Percentiles rank a stretch among this genome's conserved stretches.
phyloP scores from a whole-genome alignment of 345 rosid genomes.

The Eucalyptus tenuipes region DNA sequence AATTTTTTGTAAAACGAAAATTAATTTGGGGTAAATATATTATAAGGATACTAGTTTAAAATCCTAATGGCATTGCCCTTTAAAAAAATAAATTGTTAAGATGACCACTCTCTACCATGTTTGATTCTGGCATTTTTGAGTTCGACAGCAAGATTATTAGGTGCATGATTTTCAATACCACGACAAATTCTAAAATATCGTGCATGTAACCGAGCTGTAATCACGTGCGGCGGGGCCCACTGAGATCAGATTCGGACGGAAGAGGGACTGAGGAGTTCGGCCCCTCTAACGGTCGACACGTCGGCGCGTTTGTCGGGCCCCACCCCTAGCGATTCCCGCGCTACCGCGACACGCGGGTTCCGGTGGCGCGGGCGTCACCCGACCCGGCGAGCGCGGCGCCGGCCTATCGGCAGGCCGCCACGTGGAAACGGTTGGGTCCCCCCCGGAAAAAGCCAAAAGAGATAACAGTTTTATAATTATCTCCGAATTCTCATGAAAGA shows the following conservation, averaged over 20 bases:
- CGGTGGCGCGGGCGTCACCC: constrained; percentile 3
- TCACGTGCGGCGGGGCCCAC: neutral
- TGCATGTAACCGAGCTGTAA: neutral
- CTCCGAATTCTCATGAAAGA: too few relatives aligned
- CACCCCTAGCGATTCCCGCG: neutral
- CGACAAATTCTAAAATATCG: too few relatives aligned
- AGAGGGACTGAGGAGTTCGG: neutral
- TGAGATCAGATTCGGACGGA: neutral
- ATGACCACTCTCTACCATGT: neutral
- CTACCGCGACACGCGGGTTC: constrained; percentile 2
- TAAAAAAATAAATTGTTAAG: too few relatives aligned
- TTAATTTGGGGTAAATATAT: rapidly evolving
- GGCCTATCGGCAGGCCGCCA: neutral
- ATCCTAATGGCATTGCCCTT: too few relatives aligned
- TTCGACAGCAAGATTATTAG: neutral
- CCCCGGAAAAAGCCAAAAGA: neutral
- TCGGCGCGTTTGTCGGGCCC: neutral
- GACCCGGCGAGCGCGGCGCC: neutral
- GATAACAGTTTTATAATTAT: too few relatives aligned
- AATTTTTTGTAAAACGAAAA: neutral
- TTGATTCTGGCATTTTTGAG: neutral
- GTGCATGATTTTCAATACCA: neutral
- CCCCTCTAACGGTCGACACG: constrained; percentile 27
- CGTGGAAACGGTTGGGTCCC: neutral
- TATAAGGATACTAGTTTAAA: rapidly evolving